Percentiles rank a stretch among this genome's conserved stretches.
Evolutionary conservation across 228 moss, liverwort and hornwort species (phyloP).

Genomic region (Sphagnum fallax): DNA sequence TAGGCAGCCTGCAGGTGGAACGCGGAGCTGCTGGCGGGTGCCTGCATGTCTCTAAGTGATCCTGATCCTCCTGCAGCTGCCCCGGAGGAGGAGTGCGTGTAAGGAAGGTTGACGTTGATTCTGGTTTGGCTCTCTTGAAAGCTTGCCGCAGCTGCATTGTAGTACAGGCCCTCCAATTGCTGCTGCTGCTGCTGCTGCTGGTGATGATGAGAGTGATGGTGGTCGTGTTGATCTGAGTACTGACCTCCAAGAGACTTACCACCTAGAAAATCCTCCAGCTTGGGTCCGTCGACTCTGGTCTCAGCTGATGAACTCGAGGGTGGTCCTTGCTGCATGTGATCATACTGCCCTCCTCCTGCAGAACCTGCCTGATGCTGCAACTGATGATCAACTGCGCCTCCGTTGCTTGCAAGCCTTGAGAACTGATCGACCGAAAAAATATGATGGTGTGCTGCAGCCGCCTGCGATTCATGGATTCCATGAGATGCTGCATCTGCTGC

Average conservation of each 20-base stretch:
- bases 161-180: constrained; percentile 40
- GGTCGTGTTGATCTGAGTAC: constrained; percentile 38
- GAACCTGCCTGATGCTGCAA: constrained; percentile 16
- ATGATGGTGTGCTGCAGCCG: constrained; percentile 26
- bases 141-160: constrained; percentile 18
- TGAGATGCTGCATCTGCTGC: too few relatives aligned
- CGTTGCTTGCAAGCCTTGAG: constrained; percentile 75
- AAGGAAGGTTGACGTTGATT: constrained; percentile 67
- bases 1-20: too few relatives aligned
- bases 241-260: constrained; percentile 94
- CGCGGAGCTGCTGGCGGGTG: too few relatives aligned
- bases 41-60: constrained; percentile 67
- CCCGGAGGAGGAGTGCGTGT: constrained; percentile 24
- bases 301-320: constrained; percentile 36
- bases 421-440: constrained; percentile 77
- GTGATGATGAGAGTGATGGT: too few relatives aligned
- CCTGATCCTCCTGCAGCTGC: constrained; percentile 14
- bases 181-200: constrained; percentile 41
- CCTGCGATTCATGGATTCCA: too few relatives aligned
- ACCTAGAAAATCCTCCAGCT: constrained; percentile 96
- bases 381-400: constrained; percentile 51
- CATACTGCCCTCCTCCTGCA: constrained; percentile 28
- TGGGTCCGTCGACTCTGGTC: constrained; percentile 72
- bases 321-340: constrained; percentile 39
- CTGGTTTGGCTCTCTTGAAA: constrained; percentile 34